Conservation (phyloP, 345 rosid genomes). For the Excoecaria cochinchinensis region DNA sequence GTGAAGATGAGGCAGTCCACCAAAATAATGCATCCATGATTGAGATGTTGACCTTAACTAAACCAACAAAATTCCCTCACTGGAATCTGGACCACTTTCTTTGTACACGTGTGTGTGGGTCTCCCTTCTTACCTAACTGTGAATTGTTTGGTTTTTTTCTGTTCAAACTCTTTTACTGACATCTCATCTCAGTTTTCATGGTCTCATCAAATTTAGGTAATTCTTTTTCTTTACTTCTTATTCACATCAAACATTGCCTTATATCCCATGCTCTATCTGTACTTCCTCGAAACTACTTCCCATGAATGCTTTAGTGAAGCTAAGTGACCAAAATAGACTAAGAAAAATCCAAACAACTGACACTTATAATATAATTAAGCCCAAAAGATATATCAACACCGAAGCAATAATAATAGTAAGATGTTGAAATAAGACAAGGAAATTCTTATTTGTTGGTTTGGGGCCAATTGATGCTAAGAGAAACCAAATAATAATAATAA, state of each 20-base stretch:
- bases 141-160: constrained; percentile 16
- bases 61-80: constrained; percentile 36
- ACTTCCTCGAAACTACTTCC: too few relatives aligned
- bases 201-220: neutral
- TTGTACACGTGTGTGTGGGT: constrained; percentile 55
- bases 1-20: constrained; percentile 34
- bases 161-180: neutral
- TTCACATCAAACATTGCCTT: neutral
- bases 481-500: too few relatives aligned
- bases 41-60: constrained; percentile 57
- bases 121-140: constrained; percentile 38
- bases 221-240: neutral
- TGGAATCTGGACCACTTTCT: constrained; percentile 33
- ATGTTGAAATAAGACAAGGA: too few relatives aligned
- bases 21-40: constrained; percentile 61
- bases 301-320: too few relatives aligned
- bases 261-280: too few relatives aligned
- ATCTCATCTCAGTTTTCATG: neutral
- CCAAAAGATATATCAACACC: too few relatives aligned
- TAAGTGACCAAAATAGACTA: too few relatives aligned
- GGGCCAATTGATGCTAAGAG: too few relatives aligned
- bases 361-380: too few relatives aligned
- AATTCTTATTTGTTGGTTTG: too few relatives aligned
- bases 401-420: too few relatives aligned
- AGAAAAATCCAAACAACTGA: too few relatives aligned